Base-by-base conservation (phyloP, 768 basidiomycete species). In the Leccinum uliginosum region DNA sequence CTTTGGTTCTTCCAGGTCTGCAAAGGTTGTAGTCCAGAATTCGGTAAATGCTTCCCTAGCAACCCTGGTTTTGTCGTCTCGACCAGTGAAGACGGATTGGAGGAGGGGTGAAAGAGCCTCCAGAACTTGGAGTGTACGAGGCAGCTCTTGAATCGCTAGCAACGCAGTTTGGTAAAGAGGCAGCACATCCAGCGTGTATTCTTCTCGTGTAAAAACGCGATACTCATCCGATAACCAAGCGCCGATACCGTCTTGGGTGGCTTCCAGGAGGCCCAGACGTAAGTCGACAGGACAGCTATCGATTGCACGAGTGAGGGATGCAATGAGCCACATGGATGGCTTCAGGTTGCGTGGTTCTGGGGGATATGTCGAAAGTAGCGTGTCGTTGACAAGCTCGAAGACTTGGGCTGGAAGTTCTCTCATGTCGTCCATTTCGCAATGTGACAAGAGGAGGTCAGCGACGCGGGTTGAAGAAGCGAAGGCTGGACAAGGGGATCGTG, bases 171-270 rank as follows among this genome's bases (percentile, higher is more conserved):
- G 78, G 62, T 90, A 92, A 51, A 90, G 65, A 0, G 83, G 78
- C 14, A 87, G 65, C 55, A 87, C 77, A 66, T 88, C 85, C 59
- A 82, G 75, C 17, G 72, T 71, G 56, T 89, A 80, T 51, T 87
- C 84, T 24, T 80, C 78, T 29, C 73, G 73, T 12, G 74, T 73
- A 69, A 86, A 81, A 8, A 75, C 72, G 23, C 66, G 63, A 44
- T 70, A 72, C 50, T 84, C 81, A 68, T 92, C 89, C 19, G 79
- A 75, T 29, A 91, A 66, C 90, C 89, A 91, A 14, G 76, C 61
- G 43, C 73, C 66, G 24, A 88, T 50, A 10, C 85, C 83, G 1
- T 83, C 85, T 59, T 83, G 79, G 14, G 83, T 55, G 12, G 67
- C 55, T 48, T 80, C 76, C 49, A 89, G 65, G 40, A 87, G 62